Percentiles rank a stretch among this genome's conserved stretches.
These are phyloP conservation scores for Candida nonsorbophila DNA, from an alignment of 805 yeast genomes.

Conservation along the genomic window DNA sequence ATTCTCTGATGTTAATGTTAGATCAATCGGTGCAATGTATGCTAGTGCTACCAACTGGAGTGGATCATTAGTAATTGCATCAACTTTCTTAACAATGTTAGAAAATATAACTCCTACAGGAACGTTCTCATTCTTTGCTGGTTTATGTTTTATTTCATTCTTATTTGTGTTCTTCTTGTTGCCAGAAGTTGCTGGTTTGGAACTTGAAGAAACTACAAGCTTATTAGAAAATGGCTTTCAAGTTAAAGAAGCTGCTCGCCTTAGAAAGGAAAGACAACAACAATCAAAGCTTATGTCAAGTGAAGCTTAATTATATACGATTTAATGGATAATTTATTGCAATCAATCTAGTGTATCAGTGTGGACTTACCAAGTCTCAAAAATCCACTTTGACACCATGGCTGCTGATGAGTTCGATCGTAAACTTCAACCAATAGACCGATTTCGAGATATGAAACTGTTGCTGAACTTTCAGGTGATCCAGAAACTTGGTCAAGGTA, in stretches of 20 bases:
- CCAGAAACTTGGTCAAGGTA: constrained; percentile 40
- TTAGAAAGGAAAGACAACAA: constrained; percentile 32
- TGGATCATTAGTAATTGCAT: constrained; percentile 85
- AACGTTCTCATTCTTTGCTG: constrained; percentile 88
- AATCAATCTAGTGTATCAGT: background rate
- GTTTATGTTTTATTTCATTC: constrained; percentile 65
- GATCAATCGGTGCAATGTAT: constrained; percentile 87
- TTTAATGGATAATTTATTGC: no score
- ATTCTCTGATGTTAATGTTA: constrained; percentile 82
- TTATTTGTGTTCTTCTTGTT: constrained; percentile 76
- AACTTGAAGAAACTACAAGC: constrained; percentile 85
- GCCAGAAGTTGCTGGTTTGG: constrained; percentile 88
- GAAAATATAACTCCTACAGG: constrained; percentile 92
- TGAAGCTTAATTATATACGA: background rate
- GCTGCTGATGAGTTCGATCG: no score
- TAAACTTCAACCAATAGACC: constrained; percentile 6
- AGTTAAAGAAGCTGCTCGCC: constrained; percentile 47
- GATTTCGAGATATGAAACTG: constrained; percentile 26
- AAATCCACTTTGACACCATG: background rate
- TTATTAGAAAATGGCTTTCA: constrained; percentile 82
- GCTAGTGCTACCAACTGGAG: constrained; percentile 95
- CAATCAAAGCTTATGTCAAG: constrained; percentile 12
- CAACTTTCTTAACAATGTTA: constrained; percentile 92
- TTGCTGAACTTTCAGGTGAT: constrained; percentile 27
- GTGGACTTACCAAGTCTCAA: background rate